phyloP scores from a whole-genome alignment of 1,139 yeast genomes.

The Lodderomyces pseudojiufengensis region DNA sequence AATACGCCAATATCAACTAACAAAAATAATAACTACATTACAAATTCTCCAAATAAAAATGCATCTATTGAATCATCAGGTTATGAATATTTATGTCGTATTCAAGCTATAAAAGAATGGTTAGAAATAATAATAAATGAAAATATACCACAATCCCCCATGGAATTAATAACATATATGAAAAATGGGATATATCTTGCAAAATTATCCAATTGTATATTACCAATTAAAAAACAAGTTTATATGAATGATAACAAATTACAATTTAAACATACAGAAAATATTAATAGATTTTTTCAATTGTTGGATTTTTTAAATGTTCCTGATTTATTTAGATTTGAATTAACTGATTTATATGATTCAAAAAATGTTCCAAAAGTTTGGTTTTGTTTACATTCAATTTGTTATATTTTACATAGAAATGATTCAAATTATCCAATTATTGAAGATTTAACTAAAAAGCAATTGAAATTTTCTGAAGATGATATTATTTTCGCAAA shows the following conservation, averaged over 20 bases:
- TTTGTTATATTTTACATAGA: conserved; percentile 63
- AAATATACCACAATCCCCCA: conserved; percentile 52
- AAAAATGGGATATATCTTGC: conserved; percentile 87
- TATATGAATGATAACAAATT: conserved; percentile 48
- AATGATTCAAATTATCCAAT: conserved; percentile 54
- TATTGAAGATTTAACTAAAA: conserved; percentile 61
- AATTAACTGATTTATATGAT: conserved; percentile 88
- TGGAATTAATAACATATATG: conserved; percentile 49
- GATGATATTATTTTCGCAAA: conserved; percentile 70
- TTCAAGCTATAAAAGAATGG: conserved; percentile 75
- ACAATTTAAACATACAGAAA: conserved; percentile 90
- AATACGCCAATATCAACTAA: neutral
- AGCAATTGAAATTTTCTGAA: conserved; percentile 52
- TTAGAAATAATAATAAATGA: conserved; percentile 40
- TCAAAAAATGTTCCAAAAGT: conserved; percentile 92
- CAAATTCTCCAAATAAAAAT: conserved; percentile 28
- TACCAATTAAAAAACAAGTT: conserved; percentile 57
- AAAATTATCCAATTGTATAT: conserved; percentile 66
- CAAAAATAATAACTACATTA: conserved; percentile 10
- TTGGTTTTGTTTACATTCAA: conserved; percentile 87
- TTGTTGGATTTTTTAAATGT: conserved; percentile 68
- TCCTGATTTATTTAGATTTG: conserved; percentile 86
- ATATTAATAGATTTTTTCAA: conserved; percentile 79
- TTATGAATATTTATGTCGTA: conserved; percentile 85
- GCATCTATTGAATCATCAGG: conserved; percentile 35